Base-by-base conservation (phyloP, 176 grass and related monocot species). In the Poa pratensis region DNA sequence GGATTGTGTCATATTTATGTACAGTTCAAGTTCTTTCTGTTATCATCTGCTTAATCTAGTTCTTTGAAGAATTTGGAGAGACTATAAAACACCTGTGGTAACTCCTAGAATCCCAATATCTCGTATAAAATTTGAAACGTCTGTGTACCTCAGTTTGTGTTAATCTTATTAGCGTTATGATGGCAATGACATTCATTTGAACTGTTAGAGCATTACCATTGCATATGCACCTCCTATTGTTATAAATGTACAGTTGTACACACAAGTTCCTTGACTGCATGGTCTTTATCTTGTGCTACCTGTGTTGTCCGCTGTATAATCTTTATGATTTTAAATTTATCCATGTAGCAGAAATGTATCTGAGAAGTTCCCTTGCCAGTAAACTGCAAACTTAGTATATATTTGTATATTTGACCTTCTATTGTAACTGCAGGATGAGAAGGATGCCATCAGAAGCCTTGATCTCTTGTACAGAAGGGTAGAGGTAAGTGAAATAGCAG, bases 381-480 rank as follows among this genome's bases (percentile, higher is more conserved):
- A 86, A 78, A 51, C 52, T 80, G 16, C 37, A 53, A 87, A 5
- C 10, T 27, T 63, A 64, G 32, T 66, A 58, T 42, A 45, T 18
- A 45, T 80, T 57, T 85, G 24, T 42, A 45, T 18, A 45, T 80
- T 57, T 85, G 24, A 86, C 73, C 48, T 75, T 40, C 26, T 82
- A 8, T 53, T 86, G 46, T 81, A 67, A 63, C 19, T 77, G 26
- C 85, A 98, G 95, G 93, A 98, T 16, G 95, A 98, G 73, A 91
- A 75, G 34, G 95, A 95, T 89, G 89, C 69, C 40, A 88, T 98
- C 88, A 95, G 93, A 92, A 95, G 95, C 66, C 93, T 98, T 70
- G 93, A 98, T 70, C 91, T 98, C 52, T 93, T 95, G 61, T 98
- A 98, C 75, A 95, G 95, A 92, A 85, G 91, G 60, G 77, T 95